Evolutionary conservation across 805 yeast species (phyloP), one percentile per base, ranked within the genome.

Genomic region (Alloascoidea hylecoeti): DNA sequence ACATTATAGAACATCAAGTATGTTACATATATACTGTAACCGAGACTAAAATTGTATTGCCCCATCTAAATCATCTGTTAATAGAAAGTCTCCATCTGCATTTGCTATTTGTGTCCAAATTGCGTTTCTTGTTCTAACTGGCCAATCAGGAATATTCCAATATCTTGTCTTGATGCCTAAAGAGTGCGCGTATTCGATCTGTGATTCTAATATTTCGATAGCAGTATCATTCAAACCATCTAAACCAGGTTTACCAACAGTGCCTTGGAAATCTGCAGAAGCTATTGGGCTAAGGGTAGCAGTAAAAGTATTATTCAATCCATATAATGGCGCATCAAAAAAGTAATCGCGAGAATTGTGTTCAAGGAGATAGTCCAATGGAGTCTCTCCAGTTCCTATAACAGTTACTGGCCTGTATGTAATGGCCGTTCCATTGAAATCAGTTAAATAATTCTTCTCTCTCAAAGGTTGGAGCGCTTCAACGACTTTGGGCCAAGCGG

Each of bases 81-180:
- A 79, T 32, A 79, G 49, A 41, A 71, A 60, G 48, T 78, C 85
- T 15, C 70, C 62, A 2, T 75, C 76, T 12, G 61, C 42, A 14
- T 55, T 57, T 34, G 63, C 49, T 13, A 75, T 56, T 40, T 68
- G 71, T 38, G 54, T 46, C 72, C 79, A 71, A 32, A 75, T 64
- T 2, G 50, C 49, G 35, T 67, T 51, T 41, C 72, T 62, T 18
- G 59, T 51, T 12, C 47, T 42, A 2, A 52, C 50, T 3, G 88
- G 86, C 84, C 85, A 78, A 37, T 61, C 60, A 1, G 83, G 76
- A 5, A 74, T 75, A 15, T 78, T 86, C 88, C 88, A 80, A 18
- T 78, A 58, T 40, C 89, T 59, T 0, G 83, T 70, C 44, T 64
- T 62, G 33, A 78, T 47, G 6, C 72, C 70, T 36, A 56, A 41